These are phyloP conservation scores for Ceriops decandra DNA, from an alignment of 345 rosid species.

Conservation along the genomic window DNA sequence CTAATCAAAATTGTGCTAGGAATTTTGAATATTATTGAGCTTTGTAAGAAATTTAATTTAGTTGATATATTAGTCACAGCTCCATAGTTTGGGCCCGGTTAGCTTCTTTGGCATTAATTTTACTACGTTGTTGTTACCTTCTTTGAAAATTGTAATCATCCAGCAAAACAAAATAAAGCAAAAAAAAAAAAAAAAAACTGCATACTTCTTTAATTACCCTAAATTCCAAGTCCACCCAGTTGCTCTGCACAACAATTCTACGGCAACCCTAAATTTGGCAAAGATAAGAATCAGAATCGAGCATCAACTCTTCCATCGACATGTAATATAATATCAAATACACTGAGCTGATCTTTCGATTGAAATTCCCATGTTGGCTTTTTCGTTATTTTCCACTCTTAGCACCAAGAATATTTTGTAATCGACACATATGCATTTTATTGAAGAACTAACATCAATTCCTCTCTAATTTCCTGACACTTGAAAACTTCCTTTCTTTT, in stretches of 20 bases:
- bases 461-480: too few species aligned
- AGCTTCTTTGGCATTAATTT: too few species aligned
- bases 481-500: too few species aligned
- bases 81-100: too few species aligned
- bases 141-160: too few species aligned
- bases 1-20: too few species aligned
- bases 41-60: too few species aligned
- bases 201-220: background rate
- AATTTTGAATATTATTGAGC: too few species aligned
- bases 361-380: background rate
- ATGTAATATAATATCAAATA: too few species aligned
- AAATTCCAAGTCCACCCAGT: constrained; percentile 24
- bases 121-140: too few species aligned
- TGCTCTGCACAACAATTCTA: constrained; percentile 3
- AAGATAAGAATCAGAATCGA: constrained; percentile 8
- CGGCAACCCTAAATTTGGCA: constrained; percentile 1
- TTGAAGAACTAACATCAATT: too few species aligned
- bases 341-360: background rate
- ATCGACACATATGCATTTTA: background rate
- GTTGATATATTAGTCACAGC: too few species aligned
- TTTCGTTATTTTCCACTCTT: background rate
- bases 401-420: background rate
- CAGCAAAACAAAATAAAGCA: background rate
- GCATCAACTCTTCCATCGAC: background rate
- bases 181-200: background rate